Evolutionary conservation across 805 yeast genomes (phyloP).

Genomic region (Komagataella phaffii): DNA sequence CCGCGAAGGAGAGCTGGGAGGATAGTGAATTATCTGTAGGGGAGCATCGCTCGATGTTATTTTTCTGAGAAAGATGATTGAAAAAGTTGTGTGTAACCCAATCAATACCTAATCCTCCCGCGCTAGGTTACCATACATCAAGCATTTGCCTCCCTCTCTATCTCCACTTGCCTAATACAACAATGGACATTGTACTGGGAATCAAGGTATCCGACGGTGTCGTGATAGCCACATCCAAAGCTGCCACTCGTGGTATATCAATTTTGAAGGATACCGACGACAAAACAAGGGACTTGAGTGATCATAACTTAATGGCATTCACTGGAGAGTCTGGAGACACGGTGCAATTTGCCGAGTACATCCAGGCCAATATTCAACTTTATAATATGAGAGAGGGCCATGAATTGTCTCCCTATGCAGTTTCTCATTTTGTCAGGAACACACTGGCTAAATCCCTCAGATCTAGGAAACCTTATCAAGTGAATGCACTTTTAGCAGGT

Average conservation of each 20-base stretch:
- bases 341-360: constrained; percentile 85
- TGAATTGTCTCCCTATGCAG: constrained; percentile 75
- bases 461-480: constrained; percentile 94
- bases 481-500: constrained; percentile 82
- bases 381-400: constrained; percentile 74
- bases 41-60: neutral
- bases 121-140: neutral
- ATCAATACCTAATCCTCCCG: neutral
- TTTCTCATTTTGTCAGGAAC: constrained; percentile 79
- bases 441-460: constrained; percentile 81
- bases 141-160: neutral
- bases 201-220: constrained; percentile 72
- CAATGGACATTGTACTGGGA: constrained; percentile 87
- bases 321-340: constrained; percentile 97
- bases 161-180: neutral
- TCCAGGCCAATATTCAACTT: constrained; percentile 85
- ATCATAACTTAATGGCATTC: constrained; percentile 72
- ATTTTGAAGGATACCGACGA: constrained; percentile 68
- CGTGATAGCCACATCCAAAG: constrained; percentile 86
- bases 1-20: neutral
- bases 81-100: neutral
- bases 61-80: neutral
- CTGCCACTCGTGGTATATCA: constrained; percentile 84
- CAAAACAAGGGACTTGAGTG: constrained; percentile 63
- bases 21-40: neutral